phyloP scores from a whole-genome alignment of 495 filamentous ascomycete genomes.

The Letharia columbiana region DNA sequence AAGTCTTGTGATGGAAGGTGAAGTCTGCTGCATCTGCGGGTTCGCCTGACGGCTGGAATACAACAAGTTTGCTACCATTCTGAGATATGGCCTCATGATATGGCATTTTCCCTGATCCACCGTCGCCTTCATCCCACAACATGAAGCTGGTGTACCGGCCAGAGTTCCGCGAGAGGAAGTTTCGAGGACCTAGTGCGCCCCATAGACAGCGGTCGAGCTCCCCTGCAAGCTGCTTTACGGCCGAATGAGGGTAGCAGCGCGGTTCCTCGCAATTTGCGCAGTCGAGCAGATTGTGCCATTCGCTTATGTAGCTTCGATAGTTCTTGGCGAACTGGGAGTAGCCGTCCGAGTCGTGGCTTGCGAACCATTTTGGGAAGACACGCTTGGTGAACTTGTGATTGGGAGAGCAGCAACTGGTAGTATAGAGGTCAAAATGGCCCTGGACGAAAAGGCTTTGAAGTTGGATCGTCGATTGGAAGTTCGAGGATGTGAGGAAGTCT shows the following conservation, averaged over 20 bases:
- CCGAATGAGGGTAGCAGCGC: background rate
- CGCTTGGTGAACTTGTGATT: background rate
- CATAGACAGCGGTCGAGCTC: conserved; percentile 22
- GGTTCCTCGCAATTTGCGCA: background rate
- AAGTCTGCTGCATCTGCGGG: background rate
- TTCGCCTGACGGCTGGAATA: background rate
- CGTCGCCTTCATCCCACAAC: background rate
- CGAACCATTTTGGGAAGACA: background rate
- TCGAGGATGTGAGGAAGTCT: conserved; percentile 10
- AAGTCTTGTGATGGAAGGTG: background rate
- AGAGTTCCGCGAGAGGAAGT: conserved; percentile 10
- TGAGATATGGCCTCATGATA: conserved; percentile 4
- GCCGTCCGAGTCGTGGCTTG: background rate
- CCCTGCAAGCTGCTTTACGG: background rate
- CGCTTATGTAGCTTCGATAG: conserved; percentile 9
- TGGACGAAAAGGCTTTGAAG: conserved; percentile 19
- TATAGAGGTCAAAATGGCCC: background rate
- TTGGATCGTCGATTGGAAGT: conserved; percentile 19
- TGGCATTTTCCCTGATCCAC: background rate
- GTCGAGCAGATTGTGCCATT: background rate
- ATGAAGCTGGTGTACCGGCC: conserved; percentile 17
- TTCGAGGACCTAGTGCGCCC: conserved; percentile 16
- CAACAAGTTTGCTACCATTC: conserved; percentile 4
- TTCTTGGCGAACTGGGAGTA: background rate
- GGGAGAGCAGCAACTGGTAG: background rate